A percentile compares a stretch with the other conserved stretches of the same genome.
phyloP scores from a whole-genome alignment of 2,329 filamentous ascomycete genomes.

The Cytospora schulzeri region DNA sequence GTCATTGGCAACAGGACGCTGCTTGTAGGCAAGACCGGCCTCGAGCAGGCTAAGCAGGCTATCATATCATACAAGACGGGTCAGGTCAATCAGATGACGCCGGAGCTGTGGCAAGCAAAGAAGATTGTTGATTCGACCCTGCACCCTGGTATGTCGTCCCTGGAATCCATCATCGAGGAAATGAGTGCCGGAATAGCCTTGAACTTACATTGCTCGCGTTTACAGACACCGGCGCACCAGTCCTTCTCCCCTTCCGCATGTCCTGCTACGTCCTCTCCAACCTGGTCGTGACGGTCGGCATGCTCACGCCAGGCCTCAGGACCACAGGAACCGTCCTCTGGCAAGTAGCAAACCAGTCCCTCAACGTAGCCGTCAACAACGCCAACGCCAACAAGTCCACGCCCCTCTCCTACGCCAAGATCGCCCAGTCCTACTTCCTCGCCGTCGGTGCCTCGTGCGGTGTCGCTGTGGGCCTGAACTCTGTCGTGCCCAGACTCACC shows the following conservation, averaged over 20 bases:
- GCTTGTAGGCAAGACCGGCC: slow-evolving; percentile 73
- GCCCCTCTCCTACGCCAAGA: slow-evolving; percentile 76
- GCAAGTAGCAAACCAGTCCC: slow-evolving; percentile 95
- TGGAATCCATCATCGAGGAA: not conserved
- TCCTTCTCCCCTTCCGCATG: slow-evolving; percentile 96
- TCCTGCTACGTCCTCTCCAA: slow-evolving; percentile 93
- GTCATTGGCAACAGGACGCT: slow-evolving; percentile 66
- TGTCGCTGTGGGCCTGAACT: slow-evolving; percentile 89
- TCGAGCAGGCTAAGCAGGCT: slow-evolving; percentile 83
- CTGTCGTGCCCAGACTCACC: slow-evolving; percentile 82
- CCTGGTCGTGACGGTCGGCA: slow-evolving; percentile 90
- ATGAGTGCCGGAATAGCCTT: slow-evolving; percentile 4
- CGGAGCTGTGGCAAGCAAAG: slow-evolving; percentile 92
- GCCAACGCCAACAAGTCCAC: slow-evolving; percentile 98
- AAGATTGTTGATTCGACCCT: slow-evolving; percentile 96
- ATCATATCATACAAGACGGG: slow-evolving; percentile 87
- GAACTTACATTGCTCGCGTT: slow-evolving; percentile 18
- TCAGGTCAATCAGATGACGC: slow-evolving; percentile 76
- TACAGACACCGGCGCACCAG: slow-evolving; percentile 85
- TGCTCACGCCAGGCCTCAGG: slow-evolving; percentile 88
- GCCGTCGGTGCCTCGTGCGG: slow-evolving; percentile 92
- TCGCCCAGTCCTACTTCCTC: slow-evolving; percentile 86
- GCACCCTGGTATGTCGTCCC: slow-evolving; percentile 73
- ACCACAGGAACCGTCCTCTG: slow-evolving; percentile 86
- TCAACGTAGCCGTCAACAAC: slow-evolving; percentile 97